Evolutionary conservation across 108 stramenopile species (phyloP).

Genomic region (Seminavis robusta): DNA sequence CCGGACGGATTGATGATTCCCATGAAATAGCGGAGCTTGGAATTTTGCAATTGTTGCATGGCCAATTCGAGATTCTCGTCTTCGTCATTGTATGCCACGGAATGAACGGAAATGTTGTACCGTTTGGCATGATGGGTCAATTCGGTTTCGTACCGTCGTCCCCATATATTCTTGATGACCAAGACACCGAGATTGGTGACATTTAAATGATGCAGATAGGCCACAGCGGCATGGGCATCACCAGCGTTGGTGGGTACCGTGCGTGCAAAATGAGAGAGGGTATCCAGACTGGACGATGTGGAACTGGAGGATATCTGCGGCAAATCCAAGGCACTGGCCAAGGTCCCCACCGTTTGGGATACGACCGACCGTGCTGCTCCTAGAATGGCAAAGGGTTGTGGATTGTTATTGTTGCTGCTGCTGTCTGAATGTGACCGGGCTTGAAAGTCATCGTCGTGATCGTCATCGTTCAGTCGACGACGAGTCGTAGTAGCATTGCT

Average conservation of each 20-base stretch:
- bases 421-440: background rate
- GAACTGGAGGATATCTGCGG: slow-evolving; percentile 16
- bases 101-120: no score
- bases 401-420: background rate
- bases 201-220: slow-evolving; percentile 1
- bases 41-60: no score
- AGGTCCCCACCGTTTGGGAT: slow-evolving; percentile 4
- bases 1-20: no score
- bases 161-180: slow-evolving; percentile 2
- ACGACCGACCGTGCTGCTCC: slow-evolving; percentile 8
- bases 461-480: no score
- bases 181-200: slow-evolving; percentile 5
- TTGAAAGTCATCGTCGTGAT: no score
- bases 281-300: slow-evolving; percentile 11
- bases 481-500: no score
- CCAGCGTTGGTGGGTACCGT: slow-evolving; percentile 23
- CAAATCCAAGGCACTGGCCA: slow-evolving; percentile 5
- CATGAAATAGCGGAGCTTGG: no score
- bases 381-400: slow-evolving; percentile 8
- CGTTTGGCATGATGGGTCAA: no score
- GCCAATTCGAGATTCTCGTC: no score
- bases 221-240: slow-evolving; percentile 9
- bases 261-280: slow-evolving; percentile 15
- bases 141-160: background rate
- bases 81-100: no score